Evolutionary conservation across 768 basidiomycete species (phyloP).

Genomic region (Hygrocybe punicea): DNA sequence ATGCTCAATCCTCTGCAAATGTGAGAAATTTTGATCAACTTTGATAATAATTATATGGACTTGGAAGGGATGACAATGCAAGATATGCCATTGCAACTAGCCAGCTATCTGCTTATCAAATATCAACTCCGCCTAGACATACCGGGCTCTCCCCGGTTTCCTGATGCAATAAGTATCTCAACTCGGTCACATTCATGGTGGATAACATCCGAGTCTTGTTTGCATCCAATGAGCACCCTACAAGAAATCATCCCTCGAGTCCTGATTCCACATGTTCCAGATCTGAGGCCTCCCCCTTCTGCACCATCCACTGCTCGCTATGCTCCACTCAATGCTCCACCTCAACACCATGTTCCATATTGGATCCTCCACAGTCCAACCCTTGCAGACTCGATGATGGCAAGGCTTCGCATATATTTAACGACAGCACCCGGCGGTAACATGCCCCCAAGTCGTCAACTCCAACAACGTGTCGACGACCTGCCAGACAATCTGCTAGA

Average conservation of each 20-base stretch:
- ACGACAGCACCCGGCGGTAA: not conserved
- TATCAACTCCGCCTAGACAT: no score
- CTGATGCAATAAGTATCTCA: no score
- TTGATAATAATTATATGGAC: no score
- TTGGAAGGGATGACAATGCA: no score
- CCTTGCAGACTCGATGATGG: conserved; percentile 5
- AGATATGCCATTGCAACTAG: no score
- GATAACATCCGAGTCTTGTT: no score
- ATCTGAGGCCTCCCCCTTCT: conserved; percentile 1
- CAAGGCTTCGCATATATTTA: conserved; percentile 3
- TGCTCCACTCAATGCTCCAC: conserved; percentile 1
- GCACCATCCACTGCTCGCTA: not conserved
- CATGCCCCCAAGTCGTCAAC: conserved; percentile 1
- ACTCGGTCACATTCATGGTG: no score
- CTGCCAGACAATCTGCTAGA: not conserved
- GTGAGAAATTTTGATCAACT: no score
- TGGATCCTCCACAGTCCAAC: conserved; percentile 5
- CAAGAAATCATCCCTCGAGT: conserved; percentile 1
- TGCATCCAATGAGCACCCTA: conserved; percentile 4
- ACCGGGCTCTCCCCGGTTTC: no score
- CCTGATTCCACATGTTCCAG: conserved; percentile 4
- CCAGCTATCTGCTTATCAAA: no score
- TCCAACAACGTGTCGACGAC: not conserved
- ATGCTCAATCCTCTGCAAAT: no score
- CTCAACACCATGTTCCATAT: conserved; percentile 4